Percentiles rank a stretch among this genome's conserved stretches.
Evolutionary conservation across 2,329 filamentous ascomycete genomes (phyloP).

Genomic region (Fusarium citri): DNA sequence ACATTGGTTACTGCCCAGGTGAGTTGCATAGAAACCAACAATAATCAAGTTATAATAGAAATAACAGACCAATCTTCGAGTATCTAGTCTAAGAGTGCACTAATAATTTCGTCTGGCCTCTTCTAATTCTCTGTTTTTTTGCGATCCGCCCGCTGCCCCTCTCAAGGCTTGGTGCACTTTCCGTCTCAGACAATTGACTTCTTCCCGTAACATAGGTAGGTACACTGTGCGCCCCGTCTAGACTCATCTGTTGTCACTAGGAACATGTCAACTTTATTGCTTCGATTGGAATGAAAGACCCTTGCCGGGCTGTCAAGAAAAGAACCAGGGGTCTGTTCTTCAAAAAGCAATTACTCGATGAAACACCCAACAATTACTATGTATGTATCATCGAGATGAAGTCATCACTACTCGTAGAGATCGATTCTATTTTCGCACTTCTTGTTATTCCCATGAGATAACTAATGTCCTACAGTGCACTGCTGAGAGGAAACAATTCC

Average conservation of each 20-base stretch:
- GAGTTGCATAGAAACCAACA: too few species aligned
- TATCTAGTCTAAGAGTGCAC: too few species aligned
- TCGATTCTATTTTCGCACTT: neutral
- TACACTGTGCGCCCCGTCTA: slow-evolving; percentile 10
- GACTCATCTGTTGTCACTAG: slow-evolving; percentile 3
- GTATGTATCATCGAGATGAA: neutral
- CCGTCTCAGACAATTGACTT: neutral
- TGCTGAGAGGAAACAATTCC: slow-evolving; percentile 7
- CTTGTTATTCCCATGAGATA: neutral
- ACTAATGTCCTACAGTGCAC: neutral
- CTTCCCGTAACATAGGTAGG: too few species aligned
- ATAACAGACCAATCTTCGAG: too few species aligned
- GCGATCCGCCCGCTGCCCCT: too few species aligned
- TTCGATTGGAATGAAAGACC: slow-evolving; percentile 5
- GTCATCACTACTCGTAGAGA: neutral
- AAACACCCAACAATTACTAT: neutral
- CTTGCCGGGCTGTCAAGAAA: neutral
- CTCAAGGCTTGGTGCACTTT: slow-evolving; percentile 3
- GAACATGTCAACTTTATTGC: slow-evolving; percentile 8
- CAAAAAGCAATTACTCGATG: neutral
- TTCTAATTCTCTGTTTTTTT: too few species aligned
- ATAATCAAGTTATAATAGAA: too few species aligned
- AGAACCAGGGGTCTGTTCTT: neutral
- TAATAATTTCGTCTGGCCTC: too few species aligned
- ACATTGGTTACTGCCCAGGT: neutral